Base-by-base conservation (phyloP, 2,329 filamentous ascomycete genomes). In the Xylariales sp. region DNA sequence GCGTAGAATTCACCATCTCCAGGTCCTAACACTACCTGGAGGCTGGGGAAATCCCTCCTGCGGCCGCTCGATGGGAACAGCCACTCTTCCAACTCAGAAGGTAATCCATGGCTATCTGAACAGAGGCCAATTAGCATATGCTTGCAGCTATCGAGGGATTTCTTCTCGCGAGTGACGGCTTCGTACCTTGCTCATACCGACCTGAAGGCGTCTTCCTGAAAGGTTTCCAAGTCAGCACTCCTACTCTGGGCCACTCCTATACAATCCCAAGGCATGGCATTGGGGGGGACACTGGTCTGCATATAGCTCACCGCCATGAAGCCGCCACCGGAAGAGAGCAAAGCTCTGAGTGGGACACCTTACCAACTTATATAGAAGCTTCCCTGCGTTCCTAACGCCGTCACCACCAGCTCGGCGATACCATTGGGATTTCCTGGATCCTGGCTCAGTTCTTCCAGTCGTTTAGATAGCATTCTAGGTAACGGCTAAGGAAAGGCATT, bases 351-450 rank as follows among this genome's bases (percentile, higher is more conserved):
- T n/a, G n/a, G n/a, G n/a, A n/a, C n/a, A n/a, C n/a, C n/a, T n/a
- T n/a, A n/a, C 57, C 57, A 60, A 37, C 57, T 59, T 24, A 60
- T 55, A 37, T 60, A 60, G 34, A 56, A 56, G 19, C 52, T 47
- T 20, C 57, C 57, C 22, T 46, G 42, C 3, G 55, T 53, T 16
- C 57, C 57, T 3, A 60, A 48, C 25, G 57, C 57, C 2, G 57
- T 60, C n/a, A 60, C 57, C 32, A 58, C 52, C 15, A 60, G 49
- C 37, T 59, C 54, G 9, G 53, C 51, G 40, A 59, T 51, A 22
- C 52, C 53, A 16, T 57, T 53, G 37, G 53, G 45, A 25, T 52
- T 47, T 31, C 42, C 45, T 33, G 45, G 40, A 31, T 52, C 48
- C 44, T 51, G 47, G 31, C 46, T 50, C 22, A 56, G 31, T 29